Conservation (phyloP, 2,329 filamentous ascomycete genomes). For the Orbilia blumenaviensis region DNA sequence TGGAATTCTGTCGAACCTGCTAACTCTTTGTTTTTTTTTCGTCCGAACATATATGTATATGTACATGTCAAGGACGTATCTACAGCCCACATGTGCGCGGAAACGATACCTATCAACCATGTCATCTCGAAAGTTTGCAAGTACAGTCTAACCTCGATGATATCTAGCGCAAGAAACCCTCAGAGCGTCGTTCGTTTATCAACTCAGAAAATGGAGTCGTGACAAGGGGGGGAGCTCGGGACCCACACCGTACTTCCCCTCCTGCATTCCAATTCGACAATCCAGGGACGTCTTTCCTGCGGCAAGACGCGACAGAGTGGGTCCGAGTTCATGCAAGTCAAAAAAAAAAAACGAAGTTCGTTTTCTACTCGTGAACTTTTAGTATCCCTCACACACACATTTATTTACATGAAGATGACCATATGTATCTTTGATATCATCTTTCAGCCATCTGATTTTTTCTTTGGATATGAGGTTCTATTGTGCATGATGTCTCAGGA, state of each 20-base stretch:
- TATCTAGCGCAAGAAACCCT: constrained; percentile 26
- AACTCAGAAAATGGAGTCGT: constrained; percentile 11
- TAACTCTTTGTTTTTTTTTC: constrained; percentile 15
- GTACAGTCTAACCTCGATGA: constrained; percentile 17
- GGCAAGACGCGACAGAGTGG: constrained; percentile 53
- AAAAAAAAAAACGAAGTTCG: not conserved
- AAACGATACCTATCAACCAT: constrained; percentile 28
- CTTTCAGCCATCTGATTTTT: constrained; percentile 46
- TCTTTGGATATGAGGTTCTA: not conserved
- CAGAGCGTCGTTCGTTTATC: constrained; percentile 1
- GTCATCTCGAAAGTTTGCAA: not conserved
- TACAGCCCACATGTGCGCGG: not conserved
- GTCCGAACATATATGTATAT: constrained; percentile 30
- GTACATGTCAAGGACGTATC: constrained; percentile 26
- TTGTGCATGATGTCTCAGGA: constrained; percentile 26
- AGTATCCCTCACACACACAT: constrained; percentile 1
- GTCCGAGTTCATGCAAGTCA: constrained; percentile 36
- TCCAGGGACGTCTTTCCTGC: constrained; percentile 47
- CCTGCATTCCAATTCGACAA: constrained; percentile 54
- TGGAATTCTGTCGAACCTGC: constrained; percentile 18
- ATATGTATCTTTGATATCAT: constrained; percentile 37
- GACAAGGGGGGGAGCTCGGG: constrained; percentile 47
- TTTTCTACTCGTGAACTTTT: not conserved
- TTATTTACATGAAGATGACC: constrained; percentile 5
- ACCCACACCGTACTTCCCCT: constrained; percentile 44